Conservation (phyloP, 2,329 filamentous ascomycete species). For the Blastomyces parvus region DNA sequence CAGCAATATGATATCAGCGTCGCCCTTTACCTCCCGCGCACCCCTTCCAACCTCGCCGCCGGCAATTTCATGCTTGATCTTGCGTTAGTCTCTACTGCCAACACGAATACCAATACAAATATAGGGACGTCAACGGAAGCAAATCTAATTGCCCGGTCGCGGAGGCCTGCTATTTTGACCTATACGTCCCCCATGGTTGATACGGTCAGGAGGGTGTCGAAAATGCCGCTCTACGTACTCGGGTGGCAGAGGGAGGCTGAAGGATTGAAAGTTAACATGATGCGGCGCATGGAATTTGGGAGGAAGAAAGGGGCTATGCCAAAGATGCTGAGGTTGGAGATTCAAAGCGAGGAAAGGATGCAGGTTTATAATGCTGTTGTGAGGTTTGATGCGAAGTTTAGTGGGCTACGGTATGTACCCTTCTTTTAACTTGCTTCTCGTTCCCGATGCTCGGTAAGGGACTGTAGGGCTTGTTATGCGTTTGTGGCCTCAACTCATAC, state of each 20-base stretch:
- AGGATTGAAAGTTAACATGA: constrained; percentile 57
- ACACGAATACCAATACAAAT: constrained; percentile 23
- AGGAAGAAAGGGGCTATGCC: constrained; percentile 46
- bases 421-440: not conserved
- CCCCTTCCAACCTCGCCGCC: constrained; percentile 60
- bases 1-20: constrained; percentile 82
- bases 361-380: constrained; percentile 67
- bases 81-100: constrained; percentile 51
- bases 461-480: not conserved
- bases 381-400: constrained; percentile 62
- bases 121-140: constrained; percentile 7
- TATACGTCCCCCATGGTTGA: constrained; percentile 66
- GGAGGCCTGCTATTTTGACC: constrained; percentile 67
- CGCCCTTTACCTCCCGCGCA: constrained; percentile 65
- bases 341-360: constrained; percentile 59
- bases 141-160: constrained; percentile 50
- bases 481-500: not conserved
- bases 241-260: constrained; percentile 56
- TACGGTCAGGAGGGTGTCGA: constrained; percentile 49
- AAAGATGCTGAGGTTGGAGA: constrained; percentile 49
- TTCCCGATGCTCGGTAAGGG: not conserved
- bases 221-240: constrained; percentile 60
- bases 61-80: constrained; percentile 93
- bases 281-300: constrained; percentile 61
- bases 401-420: constrained; percentile 52